Evolutionary conservation across 768 basidiomycete genomes (phyloP).

Genomic region (Nidularia sp.): DNA sequence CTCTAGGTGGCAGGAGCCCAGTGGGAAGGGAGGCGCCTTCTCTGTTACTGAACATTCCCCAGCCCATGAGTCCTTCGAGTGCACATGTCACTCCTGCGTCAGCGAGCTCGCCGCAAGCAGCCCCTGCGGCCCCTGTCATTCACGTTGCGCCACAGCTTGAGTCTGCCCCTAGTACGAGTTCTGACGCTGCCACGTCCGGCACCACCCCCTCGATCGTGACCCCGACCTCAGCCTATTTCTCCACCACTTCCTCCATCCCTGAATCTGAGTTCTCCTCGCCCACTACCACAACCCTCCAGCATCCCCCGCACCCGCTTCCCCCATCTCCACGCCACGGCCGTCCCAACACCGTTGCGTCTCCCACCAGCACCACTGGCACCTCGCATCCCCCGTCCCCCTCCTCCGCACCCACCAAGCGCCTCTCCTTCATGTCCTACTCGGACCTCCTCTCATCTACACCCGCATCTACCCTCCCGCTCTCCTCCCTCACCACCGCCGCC

Average conservation of each 20-base stretch:
- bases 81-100: background rate
- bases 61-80: slow-evolving; percentile 6
- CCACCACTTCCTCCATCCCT: slow-evolving; percentile 15
- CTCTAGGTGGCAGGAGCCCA: slow-evolving; percentile 26
- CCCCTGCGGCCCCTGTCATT: background rate
- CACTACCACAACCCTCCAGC: slow-evolving; percentile 9
- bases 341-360: slow-evolving; percentile 9
- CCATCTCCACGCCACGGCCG: slow-evolving; percentile 10
- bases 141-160: background rate
- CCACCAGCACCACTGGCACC: slow-evolving; percentile 4
- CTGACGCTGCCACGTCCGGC: slow-evolving; percentile 2
- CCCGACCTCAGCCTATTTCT: slow-evolving; percentile 47
- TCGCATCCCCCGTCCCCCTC: slow-evolving; percentile 39
- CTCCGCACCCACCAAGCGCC: slow-evolving; percentile 53
- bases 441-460: slow-evolving; percentile 82
- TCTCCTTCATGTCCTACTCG: slow-evolving; percentile 87
- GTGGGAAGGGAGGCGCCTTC: background rate
- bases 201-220: slow-evolving; percentile 31
- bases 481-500: slow-evolving; percentile 65
- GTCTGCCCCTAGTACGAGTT: slow-evolving; percentile 1
- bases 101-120: background rate
- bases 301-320: slow-evolving; percentile 8
- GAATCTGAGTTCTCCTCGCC: slow-evolving; percentile 6
- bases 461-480: slow-evolving; percentile 64
- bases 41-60: slow-evolving; percentile 45